A percentile compares a stretch with the other conserved stretches of the same genome.
Conservation (phyloP, 805 yeast species). For the Priceomyces haplophilus region DNA sequence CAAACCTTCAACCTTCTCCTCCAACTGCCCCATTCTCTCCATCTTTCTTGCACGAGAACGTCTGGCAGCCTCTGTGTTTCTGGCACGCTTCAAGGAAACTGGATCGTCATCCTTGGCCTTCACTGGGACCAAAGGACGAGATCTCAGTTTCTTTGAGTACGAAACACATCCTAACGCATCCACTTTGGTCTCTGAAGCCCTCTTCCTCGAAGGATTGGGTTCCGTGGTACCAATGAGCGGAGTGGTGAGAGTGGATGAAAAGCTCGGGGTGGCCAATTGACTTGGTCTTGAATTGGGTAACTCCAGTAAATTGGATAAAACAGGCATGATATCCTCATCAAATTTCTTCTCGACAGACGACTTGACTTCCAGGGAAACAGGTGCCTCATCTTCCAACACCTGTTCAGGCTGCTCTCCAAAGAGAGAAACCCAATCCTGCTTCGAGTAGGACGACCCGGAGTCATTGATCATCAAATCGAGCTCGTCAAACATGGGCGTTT, state of each 20-base stretch:
- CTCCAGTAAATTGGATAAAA: no score
- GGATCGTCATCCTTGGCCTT: conserved; percentile 54
- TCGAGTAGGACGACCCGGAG: conserved; percentile 35
- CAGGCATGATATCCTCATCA: not conserved
- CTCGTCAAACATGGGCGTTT: conserved; percentile 63
- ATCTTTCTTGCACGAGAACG: conserved; percentile 91
- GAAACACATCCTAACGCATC: conserved; percentile 76
- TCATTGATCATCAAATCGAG: conserved; percentile 41
- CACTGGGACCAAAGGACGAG: conserved; percentile 69
- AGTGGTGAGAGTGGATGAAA: conserved; percentile 31
- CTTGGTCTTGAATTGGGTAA: conserved; percentile 2
- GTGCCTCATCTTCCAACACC: conserved; percentile 9
- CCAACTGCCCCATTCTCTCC: conserved; percentile 83
- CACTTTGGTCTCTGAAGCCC: conserved; percentile 28
- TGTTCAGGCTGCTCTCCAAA: conserved; percentile 34
- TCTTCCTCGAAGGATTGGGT: conserved; percentile 5
- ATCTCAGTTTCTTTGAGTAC: conserved; percentile 75
- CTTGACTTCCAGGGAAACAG: not conserved
- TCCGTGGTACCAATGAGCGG: conserved; percentile 25
- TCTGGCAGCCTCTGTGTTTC: conserved; percentile 97
- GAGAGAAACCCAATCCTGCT: conserved; percentile 61
- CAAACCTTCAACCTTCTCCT: conserved; percentile 67
- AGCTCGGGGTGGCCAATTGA: conserved; percentile 29
- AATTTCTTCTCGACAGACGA: not conserved
- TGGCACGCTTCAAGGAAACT: conserved; percentile 82